Percentiles rank a stretch among this genome's conserved stretches.
phyloP scores from a whole-genome alignment of 2,329 filamentous ascomycete species.

The Colletotrichum gigasporum region DNA sequence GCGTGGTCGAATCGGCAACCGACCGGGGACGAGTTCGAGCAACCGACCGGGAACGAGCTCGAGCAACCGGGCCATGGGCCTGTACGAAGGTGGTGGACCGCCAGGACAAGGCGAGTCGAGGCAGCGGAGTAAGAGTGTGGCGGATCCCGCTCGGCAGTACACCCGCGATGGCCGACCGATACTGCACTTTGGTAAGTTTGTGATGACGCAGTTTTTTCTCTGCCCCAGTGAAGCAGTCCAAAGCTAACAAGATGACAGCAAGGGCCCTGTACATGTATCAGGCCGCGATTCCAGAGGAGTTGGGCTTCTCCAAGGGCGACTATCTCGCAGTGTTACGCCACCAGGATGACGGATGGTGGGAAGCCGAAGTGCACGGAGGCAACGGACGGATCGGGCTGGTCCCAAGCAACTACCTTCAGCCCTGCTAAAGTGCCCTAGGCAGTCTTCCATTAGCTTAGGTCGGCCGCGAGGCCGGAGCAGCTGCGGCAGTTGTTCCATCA shows the following conservation, averaged over 20 bases:
- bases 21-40: constrained; percentile 55
- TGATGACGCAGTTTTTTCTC: not conserved
- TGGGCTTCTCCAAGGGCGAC: constrained; percentile 93
- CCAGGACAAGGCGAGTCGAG: constrained; percentile 51
- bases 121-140: constrained; percentile 83
- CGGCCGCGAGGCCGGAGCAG: no score
- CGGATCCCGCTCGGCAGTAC: constrained; percentile 82
- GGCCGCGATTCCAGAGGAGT: constrained; percentile 93
- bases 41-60: constrained; percentile 54
- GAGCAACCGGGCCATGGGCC: constrained; percentile 60
- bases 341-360: constrained; percentile 99
- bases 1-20: constrained; percentile 57
- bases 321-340: constrained; percentile 86
- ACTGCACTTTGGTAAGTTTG: constrained; percentile 87
- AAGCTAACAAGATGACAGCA: constrained; percentile 62
- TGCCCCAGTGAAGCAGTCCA: not conserved
- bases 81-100: constrained; percentile 61
- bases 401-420: constrained; percentile 74
- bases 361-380: constrained; percentile 86
- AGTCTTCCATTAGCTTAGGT: no score
- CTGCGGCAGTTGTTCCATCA: no score
- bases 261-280: constrained; percentile 94
- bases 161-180: constrained; percentile 89
- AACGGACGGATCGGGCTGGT: constrained; percentile 69
- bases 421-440: no score